Conservation (phyloP, 768 basidiomycete species). For the Russula brevipes region DNA sequence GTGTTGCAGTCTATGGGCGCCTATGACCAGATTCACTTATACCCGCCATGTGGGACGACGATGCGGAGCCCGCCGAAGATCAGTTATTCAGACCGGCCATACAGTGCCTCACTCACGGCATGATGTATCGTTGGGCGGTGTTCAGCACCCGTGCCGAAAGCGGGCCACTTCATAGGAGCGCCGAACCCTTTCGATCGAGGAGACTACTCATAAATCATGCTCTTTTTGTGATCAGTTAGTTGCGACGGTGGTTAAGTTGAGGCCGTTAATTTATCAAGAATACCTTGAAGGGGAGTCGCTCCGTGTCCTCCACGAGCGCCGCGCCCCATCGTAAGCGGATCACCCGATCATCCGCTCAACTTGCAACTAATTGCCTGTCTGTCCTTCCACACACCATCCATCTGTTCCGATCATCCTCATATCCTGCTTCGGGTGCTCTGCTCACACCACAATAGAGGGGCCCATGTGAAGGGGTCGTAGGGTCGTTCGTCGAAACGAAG, state of each 20-base stretch:
- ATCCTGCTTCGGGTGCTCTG: not conserved
- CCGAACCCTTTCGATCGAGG: not conserved
- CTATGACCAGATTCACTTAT: not conserved
- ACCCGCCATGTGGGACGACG: not conserved
- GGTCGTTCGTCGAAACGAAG: not conserved
- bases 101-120: not conserved
- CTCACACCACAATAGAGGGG: not conserved
- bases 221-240: not conserved
- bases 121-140: not conserved
- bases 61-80: not conserved
- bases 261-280: not conserved
- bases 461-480: not conserved
- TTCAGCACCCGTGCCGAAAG: not conserved
- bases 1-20: not conserved
- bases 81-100: not conserved
- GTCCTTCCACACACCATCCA: not conserved
- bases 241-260: not conserved
- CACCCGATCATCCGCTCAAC: not conserved
- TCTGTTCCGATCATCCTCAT: not conserved
- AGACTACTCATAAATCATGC: not conserved
- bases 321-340: not conserved
- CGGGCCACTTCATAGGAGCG: not conserved
- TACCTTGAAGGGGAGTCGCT: not conserved
- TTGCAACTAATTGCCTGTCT: not conserved
- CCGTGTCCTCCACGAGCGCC: not conserved